Evolutionary conservation across 2,329 filamentous ascomycete species (phyloP).

Genomic region (Zelopaecilomyces penicillatus): DNA sequence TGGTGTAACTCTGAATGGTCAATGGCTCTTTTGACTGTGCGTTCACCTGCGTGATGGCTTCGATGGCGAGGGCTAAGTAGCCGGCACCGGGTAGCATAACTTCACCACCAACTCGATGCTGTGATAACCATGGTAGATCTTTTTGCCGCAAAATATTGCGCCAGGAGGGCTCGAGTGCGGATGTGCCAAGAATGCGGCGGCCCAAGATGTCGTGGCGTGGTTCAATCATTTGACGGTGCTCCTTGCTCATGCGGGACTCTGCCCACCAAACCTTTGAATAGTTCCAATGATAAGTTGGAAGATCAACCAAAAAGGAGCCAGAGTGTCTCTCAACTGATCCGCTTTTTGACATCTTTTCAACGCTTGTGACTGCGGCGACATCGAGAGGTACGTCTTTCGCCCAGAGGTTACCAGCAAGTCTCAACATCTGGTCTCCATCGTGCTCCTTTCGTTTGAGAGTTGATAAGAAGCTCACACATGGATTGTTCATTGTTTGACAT

Average conservation of each 20-base stretch:
- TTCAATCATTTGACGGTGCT: slow-evolving; percentile 30
- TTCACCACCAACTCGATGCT: slow-evolving; percentile 46
- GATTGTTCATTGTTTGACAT: slow-evolving; percentile 27
- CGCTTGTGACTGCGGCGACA: slow-evolving; percentile 17
- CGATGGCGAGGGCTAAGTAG: slow-evolving; percentile 35
- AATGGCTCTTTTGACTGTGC: neutral
- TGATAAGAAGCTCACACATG: slow-evolving; percentile 12
- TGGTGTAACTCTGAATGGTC: neutral
- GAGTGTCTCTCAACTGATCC: slow-evolving; percentile 1
- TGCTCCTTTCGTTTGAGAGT: slow-evolving; percentile 34
- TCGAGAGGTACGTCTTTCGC: slow-evolving; percentile 32
- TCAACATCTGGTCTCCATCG: slow-evolving; percentile 25
- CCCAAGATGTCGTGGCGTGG: slow-evolving; percentile 36
- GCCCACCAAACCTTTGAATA: slow-evolving; percentile 20
- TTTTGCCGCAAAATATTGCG: slow-evolving; percentile 37
- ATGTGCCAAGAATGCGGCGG: slow-evolving; percentile 14
- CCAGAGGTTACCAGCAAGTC: slow-evolving; percentile 33
- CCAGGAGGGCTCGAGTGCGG: slow-evolving; percentile 30
- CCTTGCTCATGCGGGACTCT: slow-evolving; percentile 16
- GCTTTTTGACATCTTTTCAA: slow-evolving; percentile 6
- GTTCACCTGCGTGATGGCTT: slow-evolving; percentile 24
- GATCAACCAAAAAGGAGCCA: slow-evolving; percentile 8
- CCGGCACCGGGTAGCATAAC: slow-evolving; percentile 37
- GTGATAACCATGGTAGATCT: slow-evolving; percentile 46
- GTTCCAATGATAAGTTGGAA: slow-evolving; percentile 26